A percentile compares a stretch with the other conserved stretches of the same genome.
Evolutionary conservation across 1,139 yeast genomes (phyloP).

Genomic region (Hansenula sp.): DNA sequence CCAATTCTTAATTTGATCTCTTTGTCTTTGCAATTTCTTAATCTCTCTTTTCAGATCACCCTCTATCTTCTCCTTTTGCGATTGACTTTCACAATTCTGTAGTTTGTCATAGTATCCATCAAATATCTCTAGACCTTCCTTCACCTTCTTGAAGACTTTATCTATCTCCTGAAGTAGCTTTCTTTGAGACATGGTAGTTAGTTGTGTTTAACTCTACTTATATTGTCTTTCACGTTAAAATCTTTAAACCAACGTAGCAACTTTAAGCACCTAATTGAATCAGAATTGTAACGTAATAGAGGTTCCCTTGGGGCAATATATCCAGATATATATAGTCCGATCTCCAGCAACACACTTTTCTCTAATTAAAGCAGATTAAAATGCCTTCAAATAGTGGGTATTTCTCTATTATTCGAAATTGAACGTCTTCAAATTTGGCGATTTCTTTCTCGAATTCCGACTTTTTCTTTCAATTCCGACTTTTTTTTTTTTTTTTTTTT

Average conservation of each 20-base stretch:
- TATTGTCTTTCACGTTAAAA: no score
- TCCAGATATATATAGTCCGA: no score
- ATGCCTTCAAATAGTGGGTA: no score
- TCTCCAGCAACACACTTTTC: no score
- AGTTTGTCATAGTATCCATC: conserved; percentile 87
- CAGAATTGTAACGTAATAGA: no score
- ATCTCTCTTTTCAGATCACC: conserved; percentile 93
- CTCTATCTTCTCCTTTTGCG: conserved; percentile 93
- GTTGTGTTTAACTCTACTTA: no score
- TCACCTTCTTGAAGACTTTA: conserved; percentile 89
- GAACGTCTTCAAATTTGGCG: no score
- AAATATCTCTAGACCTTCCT: conserved; percentile 87
- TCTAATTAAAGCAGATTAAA: no score
- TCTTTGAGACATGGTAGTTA: conserved; percentile 49
- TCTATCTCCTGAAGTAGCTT: conserved; percentile 85
- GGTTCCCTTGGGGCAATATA: no score
- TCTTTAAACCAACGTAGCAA: no score
- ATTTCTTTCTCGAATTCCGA: neutral
- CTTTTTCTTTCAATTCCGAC: neutral
- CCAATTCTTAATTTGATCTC: conserved; percentile 98
- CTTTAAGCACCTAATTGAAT: no score
- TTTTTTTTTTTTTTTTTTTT: neutral
- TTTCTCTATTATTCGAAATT: neutral
- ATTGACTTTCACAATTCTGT: conserved; percentile 72
- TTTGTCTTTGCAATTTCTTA: conserved; percentile 86